Percentiles rank a stretch among this genome's conserved stretches.
phyloP scores from a whole-genome alignment of 441 rosid species.

The Jatropha podagrica region DNA sequence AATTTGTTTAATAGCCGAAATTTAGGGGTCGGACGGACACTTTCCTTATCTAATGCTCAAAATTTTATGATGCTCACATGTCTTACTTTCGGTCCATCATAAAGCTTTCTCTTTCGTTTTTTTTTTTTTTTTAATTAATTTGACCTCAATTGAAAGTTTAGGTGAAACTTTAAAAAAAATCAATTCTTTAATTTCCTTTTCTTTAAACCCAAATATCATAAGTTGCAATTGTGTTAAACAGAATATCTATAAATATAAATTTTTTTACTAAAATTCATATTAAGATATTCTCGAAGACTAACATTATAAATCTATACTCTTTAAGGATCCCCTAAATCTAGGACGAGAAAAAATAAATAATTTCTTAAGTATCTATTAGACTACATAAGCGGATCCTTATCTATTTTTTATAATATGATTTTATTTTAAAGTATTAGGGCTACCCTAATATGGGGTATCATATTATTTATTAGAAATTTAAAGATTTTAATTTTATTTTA shows the following conservation, averaged over 20 bases:
- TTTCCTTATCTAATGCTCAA: background rate
- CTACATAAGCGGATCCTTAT: background rate
- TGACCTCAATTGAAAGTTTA: background rate
- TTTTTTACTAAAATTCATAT: background rate
- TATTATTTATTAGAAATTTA: background rate
- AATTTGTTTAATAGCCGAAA: background rate
- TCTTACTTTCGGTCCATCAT: constrained; percentile 25
- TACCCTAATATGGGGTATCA: background rate
- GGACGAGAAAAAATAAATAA: background rate
- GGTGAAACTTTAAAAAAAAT: no score
- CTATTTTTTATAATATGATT: background rate
- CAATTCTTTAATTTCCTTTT: no score
- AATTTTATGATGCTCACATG: constrained; percentile 1
- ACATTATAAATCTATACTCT: background rate
- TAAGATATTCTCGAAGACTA: background rate
- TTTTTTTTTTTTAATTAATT: background rate
- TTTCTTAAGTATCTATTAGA: constrained; percentile 2
- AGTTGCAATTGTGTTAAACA: no score
- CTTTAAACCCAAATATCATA: no score
- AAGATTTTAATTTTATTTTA: background rate
- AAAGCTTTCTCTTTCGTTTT: background rate
- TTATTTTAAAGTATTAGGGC: background rate
- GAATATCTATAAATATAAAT: no score
- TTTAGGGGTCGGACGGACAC: constrained; percentile 9
- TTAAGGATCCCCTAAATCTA: background rate